Base-by-base conservation (phyloP, 768 basidiomycete species). In the Hirschioporus abietinus region DNA sequence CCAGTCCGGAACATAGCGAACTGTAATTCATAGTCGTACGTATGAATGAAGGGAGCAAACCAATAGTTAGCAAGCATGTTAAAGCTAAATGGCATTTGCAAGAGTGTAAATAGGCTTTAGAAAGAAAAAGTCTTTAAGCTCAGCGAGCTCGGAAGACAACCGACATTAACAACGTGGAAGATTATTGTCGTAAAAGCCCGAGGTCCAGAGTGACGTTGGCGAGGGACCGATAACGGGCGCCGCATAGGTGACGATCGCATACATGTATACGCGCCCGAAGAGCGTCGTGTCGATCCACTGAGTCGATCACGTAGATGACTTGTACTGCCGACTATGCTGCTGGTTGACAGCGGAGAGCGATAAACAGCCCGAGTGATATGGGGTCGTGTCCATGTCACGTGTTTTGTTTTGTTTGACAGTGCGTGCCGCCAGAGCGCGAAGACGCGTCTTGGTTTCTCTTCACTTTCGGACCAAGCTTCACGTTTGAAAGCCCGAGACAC, bases 1-100 rank as follows among this genome's bases (percentile, higher is more conserved):
- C 72, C 72, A 73, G 7, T 30, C 64, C 7, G 72, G 72, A 5
- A 72, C 30, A 59, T 68, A 62, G 15, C 63, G 64, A 20, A 71
- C 70, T 70, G 64, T 30, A 30, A n/a, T n/a, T n/a, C n/a, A n/a
- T n/a, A n/a, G n/a, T n/a, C n/a, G n/a, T n/a, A n/a, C n/a, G n/a
- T n/a, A n/a, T n/a, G n/a, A n/a, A n/a, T n/a, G n/a, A 3, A 30
- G 30, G 8, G 24, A 9, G 60, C 6, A 25, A 34, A 34, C 9
- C 3, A 15, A 61, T 61, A 61, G 23, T 61, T 24, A 25, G 60
- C 30, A 25, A 61, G 17, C 23, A 61, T 24, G 3, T 10, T 10
- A 20, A 52, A 52, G 20, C 12, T 6, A 52, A 52, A 52, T 20
- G 12, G 2, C 30, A 52, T 1, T 52, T 10, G 20, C 42, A 52